phyloP scores from a whole-genome alignment of 2,329 filamentous ascomycete genomes.

The Mollisiaceae sp. region DNA sequence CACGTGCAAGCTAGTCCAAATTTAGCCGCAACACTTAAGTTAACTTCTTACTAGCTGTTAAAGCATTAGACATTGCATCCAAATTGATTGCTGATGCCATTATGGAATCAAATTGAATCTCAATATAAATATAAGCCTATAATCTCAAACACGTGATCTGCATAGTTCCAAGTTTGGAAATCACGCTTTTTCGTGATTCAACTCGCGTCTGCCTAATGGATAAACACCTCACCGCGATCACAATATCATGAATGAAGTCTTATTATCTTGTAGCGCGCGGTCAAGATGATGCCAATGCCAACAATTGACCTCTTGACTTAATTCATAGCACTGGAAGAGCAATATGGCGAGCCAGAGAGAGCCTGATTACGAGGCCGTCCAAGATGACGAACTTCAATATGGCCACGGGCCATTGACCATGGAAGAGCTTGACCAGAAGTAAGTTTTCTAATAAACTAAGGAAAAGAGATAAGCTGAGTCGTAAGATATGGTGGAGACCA shows the following conservation, averaged over 20 bases:
- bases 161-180: background rate
- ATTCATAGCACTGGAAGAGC: background rate
- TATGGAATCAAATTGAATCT: too few relatives aligned
- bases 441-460: slow-evolving; percentile 11
- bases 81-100: too few relatives aligned
- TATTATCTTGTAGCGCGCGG: background rate
- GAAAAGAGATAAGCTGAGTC: background rate
- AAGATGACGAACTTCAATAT: slow-evolving; percentile 56
- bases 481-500: background rate
- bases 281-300: background rate
- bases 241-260: background rate
- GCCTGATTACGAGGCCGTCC: slow-evolving; percentile 35
- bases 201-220: slow-evolving; percentile 2
- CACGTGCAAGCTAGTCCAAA: too few relatives aligned
- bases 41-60: too few relatives aligned
- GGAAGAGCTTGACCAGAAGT: slow-evolving; percentile 37
- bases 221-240: background rate
- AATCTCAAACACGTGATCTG: too few relatives aligned
- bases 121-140: too few relatives aligned
- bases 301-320: background rate
- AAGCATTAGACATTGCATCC: too few relatives aligned
- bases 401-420: slow-evolving; percentile 46
- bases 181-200: slow-evolving; percentile 3
- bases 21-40: too few relatives aligned
- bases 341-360: slow-evolving; percentile 16